phyloP scores from a whole-genome alignment of 106 monocot genomes.

The Platanthera zijinensis region DNA sequence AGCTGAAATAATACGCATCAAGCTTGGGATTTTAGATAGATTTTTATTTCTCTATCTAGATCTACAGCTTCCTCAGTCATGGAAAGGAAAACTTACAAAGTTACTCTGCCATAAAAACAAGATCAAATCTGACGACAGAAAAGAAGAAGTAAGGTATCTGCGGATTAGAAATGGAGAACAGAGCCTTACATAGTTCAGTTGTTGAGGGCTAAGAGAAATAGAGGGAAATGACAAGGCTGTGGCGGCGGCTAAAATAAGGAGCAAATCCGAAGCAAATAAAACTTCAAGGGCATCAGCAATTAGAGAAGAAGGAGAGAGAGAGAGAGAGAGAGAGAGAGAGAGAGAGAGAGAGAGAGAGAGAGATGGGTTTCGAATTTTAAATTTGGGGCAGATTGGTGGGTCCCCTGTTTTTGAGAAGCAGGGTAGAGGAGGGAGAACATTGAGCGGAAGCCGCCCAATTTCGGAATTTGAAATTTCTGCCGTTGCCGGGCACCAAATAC shows the following conservation, averaged over 20 bases:
- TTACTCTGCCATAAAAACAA: background rate
- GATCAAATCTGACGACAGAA: background rate
- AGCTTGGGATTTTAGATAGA: background rate
- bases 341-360: background rate
- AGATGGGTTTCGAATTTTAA: background rate
- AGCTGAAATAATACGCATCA: background rate
- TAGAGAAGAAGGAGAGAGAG: background rate
- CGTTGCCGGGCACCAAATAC: conserved; percentile 8
- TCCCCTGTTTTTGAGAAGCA: background rate
- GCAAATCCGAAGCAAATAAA: background rate
- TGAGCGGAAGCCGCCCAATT: background rate
- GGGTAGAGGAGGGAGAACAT: conserved; percentile 6
- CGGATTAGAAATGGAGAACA: background rate
- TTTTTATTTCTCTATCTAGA: background rate
- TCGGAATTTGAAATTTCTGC: conserved; percentile 8
- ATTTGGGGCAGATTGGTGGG: background rate
- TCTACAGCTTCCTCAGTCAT: background rate
- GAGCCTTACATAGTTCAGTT: background rate
- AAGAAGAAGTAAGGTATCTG: background rate
- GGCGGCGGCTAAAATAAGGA: background rate
- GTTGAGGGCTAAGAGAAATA: background rate
- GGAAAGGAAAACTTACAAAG: background rate
- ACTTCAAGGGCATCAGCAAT: background rate
- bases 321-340: background rate
- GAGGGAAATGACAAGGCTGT: background rate